Evolutionary conservation across 2,329 filamentous ascomycete genomes (phyloP), one percentile per base, ranked within the genome.

Genomic region (Cladophialophora immunda): DNA sequence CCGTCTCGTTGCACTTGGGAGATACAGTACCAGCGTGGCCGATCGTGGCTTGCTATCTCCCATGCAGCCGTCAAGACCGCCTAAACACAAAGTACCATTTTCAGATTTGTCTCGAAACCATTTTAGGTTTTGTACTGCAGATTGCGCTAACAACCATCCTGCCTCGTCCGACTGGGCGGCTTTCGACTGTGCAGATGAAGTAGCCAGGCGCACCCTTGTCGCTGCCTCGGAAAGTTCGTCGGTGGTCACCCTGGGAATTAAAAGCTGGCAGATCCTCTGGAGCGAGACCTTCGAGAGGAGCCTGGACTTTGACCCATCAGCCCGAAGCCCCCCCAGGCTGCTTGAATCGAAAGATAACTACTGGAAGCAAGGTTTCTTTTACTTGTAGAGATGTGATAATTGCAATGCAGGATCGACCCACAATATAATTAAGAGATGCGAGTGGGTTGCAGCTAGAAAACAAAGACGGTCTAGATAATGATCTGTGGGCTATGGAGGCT

Each of bases 301-400:
- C 45, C 9, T 19, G 45, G 15, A 19, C 13, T 50, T 19, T 15
- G 19, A 50, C 19, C 45, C 19, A 27, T 50, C 22, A 9, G 27
- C 22, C 45, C 45, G 45, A 50, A 15, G 7, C 8, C 6, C 5
- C 6, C 17, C 38, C 19, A 27, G n/a, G 22, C 3, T 50, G 45
- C 22, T 50, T 4, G 11, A 50, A 50, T 11, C 45, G 15, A 25
- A 50, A 50, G 45, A 50, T 50, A n/a, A n/a, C n/a, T n/a, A 50
- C 19, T 27, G 19, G 19, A 47, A 50, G 15, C 19, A 13, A n/a
- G 11, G 22, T 50, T 50, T 50, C 45, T 50, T 50, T 50, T 50
- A 50, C 45, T 50, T 25, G 45, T 50, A 50, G 17, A 50, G 45
- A 50, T 50, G 45, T 50, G 22, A 50, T 50, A 50, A 50, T 50